Base-by-base conservation (phyloP, 805 yeast species). In the Ogataea paradorogensis region DNA sequence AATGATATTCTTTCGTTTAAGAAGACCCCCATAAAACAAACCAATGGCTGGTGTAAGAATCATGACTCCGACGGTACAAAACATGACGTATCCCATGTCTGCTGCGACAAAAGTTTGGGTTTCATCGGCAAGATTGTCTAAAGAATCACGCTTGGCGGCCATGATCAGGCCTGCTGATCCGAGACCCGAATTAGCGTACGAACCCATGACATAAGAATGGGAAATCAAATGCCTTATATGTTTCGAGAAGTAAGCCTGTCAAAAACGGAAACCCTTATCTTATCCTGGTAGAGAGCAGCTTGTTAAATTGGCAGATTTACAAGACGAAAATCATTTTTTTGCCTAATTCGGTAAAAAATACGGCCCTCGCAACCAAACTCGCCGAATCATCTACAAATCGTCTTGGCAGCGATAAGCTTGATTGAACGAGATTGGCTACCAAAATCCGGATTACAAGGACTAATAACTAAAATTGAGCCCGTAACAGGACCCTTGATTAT, bases 11-110 rank as follows among this genome's bases (percentile, higher is more conserved):
- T 70, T 70, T 38, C 72, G 61, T 38, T 56, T 66, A 31, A 70
- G 53, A 1, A 63, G 52, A 33, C 75, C 75, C n/a, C 66, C 66
- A 45, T 71, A 71, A 45, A 66, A 70, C 37, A 71, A 50, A 25
- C 71, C 73, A 51, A 71, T 69, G 10, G 49, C 62, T 3, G 76
- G 75, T 1, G 75, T 71, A 50, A 71, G 63, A 37, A 71, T 59
- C 53, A 68, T 69, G 14, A 78, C 77, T 7, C 69, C 67, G 13
- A 75, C 69, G 0, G 80, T 59, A 46, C 73, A 69, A 43, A 70
- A 62, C 59, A 71, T 47, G 9, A 73, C 66, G 40, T 71, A 74
- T 7, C 67, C 77, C 75, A 74, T 73, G 49, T 74, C 79, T 7
- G 70, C 66, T 1, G 70, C 44, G 9, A 34, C 38, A 31, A 38